phyloP scores from a whole-genome alignment of 1,139 yeast genomes.

The Blastobotrys petasosporus region DNA sequence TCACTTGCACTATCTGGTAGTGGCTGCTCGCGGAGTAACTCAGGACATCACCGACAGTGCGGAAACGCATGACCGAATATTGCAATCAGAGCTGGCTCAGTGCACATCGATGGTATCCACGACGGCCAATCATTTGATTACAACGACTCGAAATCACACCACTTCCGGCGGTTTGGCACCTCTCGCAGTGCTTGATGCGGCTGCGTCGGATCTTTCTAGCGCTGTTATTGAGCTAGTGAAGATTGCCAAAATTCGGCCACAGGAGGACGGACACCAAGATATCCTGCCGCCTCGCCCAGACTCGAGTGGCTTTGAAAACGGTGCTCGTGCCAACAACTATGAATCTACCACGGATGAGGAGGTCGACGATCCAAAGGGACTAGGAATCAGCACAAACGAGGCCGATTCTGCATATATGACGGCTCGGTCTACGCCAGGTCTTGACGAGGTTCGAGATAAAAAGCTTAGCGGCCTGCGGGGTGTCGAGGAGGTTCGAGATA shows the following conservation, averaged over 20 bases:
- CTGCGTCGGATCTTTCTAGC: slow-evolving; percentile 69
- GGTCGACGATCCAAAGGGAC: too few relatives aligned
- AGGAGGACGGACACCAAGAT: slow-evolving; percentile 8
- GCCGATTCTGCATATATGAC: not conserved
- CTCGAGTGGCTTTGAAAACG: slow-evolving; percentile 6
- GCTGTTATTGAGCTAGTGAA: slow-evolving; percentile 66
- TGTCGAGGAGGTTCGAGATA: too few relatives aligned
- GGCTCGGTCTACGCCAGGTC: not conserved
- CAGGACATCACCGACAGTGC: slow-evolving; percentile 36
- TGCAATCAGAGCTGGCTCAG: slow-evolving; percentile 28
- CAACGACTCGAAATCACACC: slow-evolving; percentile 73
- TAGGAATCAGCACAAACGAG: not conserved
- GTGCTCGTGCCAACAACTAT: not conserved
- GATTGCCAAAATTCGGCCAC: slow-evolving; percentile 44
- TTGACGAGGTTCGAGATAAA: too few relatives aligned
- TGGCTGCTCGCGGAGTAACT: slow-evolving; percentile 34
- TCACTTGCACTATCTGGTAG: slow-evolving; percentile 31
- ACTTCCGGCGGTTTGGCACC: slow-evolving; percentile 63
- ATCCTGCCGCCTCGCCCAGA: slow-evolving; percentile 12
- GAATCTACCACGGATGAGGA: not conserved
- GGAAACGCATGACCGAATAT: slow-evolving; percentile 13
- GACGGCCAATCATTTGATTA: slow-evolving; percentile 67
- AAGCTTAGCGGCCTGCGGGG: not conserved
- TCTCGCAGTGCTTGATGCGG: slow-evolving; percentile 64
- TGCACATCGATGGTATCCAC: slow-evolving; percentile 47